Evolutionary conservation across 805 yeast species (phyloP).

Genomic region (Candida piceae): DNA sequence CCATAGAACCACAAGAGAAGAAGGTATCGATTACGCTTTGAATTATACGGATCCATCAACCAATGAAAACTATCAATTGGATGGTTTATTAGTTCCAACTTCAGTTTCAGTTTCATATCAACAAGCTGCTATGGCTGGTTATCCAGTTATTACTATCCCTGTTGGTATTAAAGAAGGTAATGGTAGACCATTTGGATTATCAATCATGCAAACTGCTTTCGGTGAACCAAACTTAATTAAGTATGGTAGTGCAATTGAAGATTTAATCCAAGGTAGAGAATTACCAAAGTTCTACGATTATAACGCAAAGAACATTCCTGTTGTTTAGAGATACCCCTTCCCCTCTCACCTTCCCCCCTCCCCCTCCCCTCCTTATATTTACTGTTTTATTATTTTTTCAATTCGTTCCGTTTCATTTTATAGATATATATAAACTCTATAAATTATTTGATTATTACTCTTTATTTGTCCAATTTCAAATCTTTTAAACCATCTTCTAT

Average conservation of each 20-base stretch:
- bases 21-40: slow-evolving; percentile 28
- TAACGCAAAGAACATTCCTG: slow-evolving; percentile 24
- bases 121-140: slow-evolving; percentile 29
- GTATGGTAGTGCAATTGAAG: slow-evolving; percentile 28
- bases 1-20: slow-evolving; percentile 26
- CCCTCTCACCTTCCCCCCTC: too few relatives aligned
- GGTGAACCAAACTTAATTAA: slow-evolving; percentile 25
- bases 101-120: slow-evolving; percentile 23
- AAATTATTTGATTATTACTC: too few relatives aligned
- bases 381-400: too few relatives aligned
- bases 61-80: slow-evolving; percentile 23
- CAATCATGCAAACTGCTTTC: slow-evolving; percentile 28
- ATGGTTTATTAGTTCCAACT: slow-evolving; percentile 22
- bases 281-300: slow-evolving; percentile 22
- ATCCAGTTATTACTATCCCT: slow-evolving; percentile 27
- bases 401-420: too few relatives aligned
- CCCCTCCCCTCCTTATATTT: too few relatives aligned
- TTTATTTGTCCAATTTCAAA: too few relatives aligned
- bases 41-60: slow-evolving; percentile 23
- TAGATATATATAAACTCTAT: too few relatives aligned
- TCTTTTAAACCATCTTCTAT: too few relatives aligned
- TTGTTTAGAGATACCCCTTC: too few relatives aligned
- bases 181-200: slow-evolving; percentile 27
- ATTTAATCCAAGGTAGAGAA: slow-evolving; percentile 14
- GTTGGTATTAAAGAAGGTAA: slow-evolving; percentile 15